phyloP scores from a whole-genome alignment of 129 eudicot species.

The Chrysanthemum makinoi region DNA sequence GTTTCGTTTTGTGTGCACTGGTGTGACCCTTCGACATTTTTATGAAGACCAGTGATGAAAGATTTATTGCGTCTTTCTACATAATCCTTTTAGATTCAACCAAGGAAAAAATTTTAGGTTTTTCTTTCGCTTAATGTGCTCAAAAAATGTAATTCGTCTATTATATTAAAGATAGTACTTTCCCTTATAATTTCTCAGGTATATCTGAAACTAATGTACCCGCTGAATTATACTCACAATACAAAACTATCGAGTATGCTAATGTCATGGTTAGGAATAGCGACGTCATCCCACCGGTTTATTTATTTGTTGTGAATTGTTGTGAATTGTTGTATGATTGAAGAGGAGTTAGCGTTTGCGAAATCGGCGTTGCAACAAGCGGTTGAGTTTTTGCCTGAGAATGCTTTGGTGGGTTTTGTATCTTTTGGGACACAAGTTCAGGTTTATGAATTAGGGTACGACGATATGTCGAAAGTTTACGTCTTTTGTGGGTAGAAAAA shows the following conservation, averaged over 20 bases:
- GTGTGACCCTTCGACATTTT: too few species aligned
- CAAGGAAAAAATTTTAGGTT: not conserved
- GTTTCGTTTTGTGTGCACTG: too few species aligned
- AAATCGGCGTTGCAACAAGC: too few species aligned
- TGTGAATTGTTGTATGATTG: constrained; percentile 75
- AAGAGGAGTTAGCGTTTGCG: too few species aligned
- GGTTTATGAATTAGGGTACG: constrained; percentile 45
- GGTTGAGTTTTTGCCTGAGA: too few species aligned
- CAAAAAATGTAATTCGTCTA: too few species aligned
- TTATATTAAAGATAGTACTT: too few species aligned
- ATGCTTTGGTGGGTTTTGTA: too few species aligned
- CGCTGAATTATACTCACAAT: constrained; percentile 58
- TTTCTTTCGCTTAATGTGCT: too few species aligned
- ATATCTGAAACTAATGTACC: constrained; percentile 41
- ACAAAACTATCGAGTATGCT: constrained; percentile 50
- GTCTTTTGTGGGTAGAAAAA: constrained; percentile 86
- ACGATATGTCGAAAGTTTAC: constrained; percentile 82
- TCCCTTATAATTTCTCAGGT: constrained; percentile 64
- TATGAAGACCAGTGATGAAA: too few species aligned
- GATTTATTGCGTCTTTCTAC: too few species aligned
- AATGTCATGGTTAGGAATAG: not conserved
- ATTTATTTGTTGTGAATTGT: constrained; percentile 76
- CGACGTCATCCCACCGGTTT: constrained; percentile 44
- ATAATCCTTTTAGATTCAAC: too few species aligned
- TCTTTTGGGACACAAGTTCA: constrained; percentile 47